Evolutionary conservation across 352 stramenopile species (phyloP), one percentile per base, ranked within the genome.

Genomic region (Blastocystis sp.): DNA sequence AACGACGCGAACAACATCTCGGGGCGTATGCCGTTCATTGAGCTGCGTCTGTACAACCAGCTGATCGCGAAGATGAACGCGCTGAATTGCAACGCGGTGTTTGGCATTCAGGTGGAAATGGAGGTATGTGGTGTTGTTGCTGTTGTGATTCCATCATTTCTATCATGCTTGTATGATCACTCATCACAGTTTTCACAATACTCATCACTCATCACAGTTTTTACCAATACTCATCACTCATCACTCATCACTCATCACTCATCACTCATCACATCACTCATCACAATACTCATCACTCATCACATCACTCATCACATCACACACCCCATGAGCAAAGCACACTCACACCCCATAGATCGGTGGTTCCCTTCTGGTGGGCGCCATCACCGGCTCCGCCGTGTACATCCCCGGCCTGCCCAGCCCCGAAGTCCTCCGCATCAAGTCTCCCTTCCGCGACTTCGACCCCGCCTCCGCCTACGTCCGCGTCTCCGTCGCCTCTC

Each of bases 41-140:
- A 99, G 88, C 98, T 98, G 88, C 95, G 98, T 82, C 91, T 99
- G 3, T 96, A 97, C 91, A 94, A 96, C 19, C 96, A 98, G 92
- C 92, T 98, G 1, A 95, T 95, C 91, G 89, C 95, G 23, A 96
- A 96, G 88, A 88, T 95, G 11, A 95, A 95, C 88, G 94, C 98
- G 21, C 90, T 98, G 28, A 95, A 96, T 34, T 93, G 97, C 76
- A 99, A 99, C 90, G 95, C 96, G 0, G 95, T 97, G 0, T 99
- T 98, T 91, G 92, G 91, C 19, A 94, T 97, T 69, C 92, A 95
- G 40, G 94, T 93, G 2, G 93, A 97, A 86, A 95, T 97, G 76
- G 93, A 96, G 87, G 91, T 93, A 53, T 3, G 77, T 40, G 5
- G 10, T 45, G 21, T 34, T 84, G 23, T 41, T 56, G 7, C 21